Conservation (phyloP, 1,284 basidiomycete species). For the Gastroboletus turbinatus region DNA sequence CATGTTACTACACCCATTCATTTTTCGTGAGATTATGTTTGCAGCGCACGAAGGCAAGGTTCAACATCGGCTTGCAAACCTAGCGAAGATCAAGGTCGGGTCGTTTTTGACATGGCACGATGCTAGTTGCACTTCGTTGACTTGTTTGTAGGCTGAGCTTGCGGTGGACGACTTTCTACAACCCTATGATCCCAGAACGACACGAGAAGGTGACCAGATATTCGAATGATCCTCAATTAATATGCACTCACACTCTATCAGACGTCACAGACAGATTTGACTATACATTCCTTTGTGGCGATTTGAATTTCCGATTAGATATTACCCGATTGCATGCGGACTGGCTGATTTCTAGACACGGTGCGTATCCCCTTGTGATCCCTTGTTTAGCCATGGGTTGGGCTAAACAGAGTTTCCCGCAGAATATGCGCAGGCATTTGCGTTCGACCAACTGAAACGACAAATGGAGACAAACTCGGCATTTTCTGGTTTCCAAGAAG, state of each 20-base stretch:
- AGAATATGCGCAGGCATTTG: constrained; percentile 73
- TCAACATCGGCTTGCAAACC: constrained; percentile 65
- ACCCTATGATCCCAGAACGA: constrained; percentile 58
- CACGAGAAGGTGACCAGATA: constrained; percentile 58
- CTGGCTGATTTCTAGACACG: constrained; percentile 62
- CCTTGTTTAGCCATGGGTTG: background rate
- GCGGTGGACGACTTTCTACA: constrained; percentile 66
- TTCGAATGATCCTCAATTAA: background rate
- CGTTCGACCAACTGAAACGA: constrained; percentile 78
- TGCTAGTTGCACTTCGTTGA: constrained; percentile 5
- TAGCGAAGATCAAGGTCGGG: constrained; percentile 72
- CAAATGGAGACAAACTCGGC: constrained; percentile 63
- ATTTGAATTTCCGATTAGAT: constrained; percentile 77
- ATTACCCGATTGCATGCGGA: constrained; percentile 74
- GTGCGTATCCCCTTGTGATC: constrained; percentile 28
- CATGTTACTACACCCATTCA: background rate
- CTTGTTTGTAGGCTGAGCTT: constrained; percentile 51
- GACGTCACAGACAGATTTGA: constrained; percentile 85
- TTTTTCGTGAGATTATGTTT: constrained; percentile 6
- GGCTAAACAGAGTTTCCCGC: background rate
- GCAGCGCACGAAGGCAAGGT: constrained; percentile 77
- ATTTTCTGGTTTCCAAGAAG: constrained; percentile 73
- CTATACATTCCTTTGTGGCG: constrained; percentile 78
- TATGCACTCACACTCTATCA: constrained; percentile 24
- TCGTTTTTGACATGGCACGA: background rate